phyloP scores from a whole-genome alignment of 805 yeast genomes.

The Brettanomyces sp. region DNA sequence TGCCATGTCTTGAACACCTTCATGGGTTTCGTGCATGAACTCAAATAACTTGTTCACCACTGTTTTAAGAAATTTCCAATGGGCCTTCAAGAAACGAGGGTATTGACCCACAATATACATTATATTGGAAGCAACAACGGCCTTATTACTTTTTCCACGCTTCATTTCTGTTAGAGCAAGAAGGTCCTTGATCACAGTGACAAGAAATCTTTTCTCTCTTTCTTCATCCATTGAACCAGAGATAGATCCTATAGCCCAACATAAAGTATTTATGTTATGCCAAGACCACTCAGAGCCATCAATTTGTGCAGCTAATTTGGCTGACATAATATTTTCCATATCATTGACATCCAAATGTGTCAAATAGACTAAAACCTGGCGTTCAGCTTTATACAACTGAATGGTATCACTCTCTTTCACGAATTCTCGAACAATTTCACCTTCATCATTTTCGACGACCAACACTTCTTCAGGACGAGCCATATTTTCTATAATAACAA shows the following conservation, averaged over 20 bases:
- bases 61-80: conserved; percentile 94
- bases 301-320: conserved; percentile 82
- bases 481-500: conserved; percentile 95
- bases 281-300: conserved; percentile 99
- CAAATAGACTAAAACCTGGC: conserved; percentile 89
- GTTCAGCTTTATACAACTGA: conserved; percentile 87
- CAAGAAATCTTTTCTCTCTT: conserved; percentile 89
- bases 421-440: conserved; percentile 95
- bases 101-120: conserved; percentile 99
- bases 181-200: conserved; percentile 85
- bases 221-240: conserved; percentile 99
- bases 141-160: conserved; percentile 95
- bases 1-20: conserved; percentile 99
- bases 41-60: conserved; percentile 93
- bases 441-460: conserved; percentile 96
- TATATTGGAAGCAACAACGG: conserved; percentile 98
- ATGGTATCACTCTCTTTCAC: conserved; percentile 96
- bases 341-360: conserved; percentile 93
- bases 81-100: conserved; percentile 94
- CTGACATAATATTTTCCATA: conserved; percentile 89
- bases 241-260: conserved; percentile 99
- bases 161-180: conserved; percentile 90
- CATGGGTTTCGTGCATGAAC: conserved; percentile 99
- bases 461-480: conserved; percentile 97
- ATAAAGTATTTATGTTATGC: conserved; percentile 92